Base-by-base conservation (phyloP, 1,139 yeast species). In the Yamadazyma sp. region DNA sequence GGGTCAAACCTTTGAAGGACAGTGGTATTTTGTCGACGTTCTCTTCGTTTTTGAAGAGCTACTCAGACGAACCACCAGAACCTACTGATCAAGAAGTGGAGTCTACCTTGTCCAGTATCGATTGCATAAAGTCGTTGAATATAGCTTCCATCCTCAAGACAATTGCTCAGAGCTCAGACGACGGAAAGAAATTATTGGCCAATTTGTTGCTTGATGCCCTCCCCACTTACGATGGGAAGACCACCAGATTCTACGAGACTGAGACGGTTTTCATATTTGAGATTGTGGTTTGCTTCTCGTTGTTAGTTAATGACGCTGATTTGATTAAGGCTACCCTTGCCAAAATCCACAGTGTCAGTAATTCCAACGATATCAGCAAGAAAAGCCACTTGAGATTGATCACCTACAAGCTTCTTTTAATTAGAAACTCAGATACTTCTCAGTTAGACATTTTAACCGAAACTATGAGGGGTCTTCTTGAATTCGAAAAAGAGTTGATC, bases 11-110 rank as follows among this genome's bases (percentile, higher is more conserved):
- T 0, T 72, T 78, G 18, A 85, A 80, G 51, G 95, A 82, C 28
- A 72, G 76, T 8, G 88, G 97, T 2, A 57, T 94, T 17, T 77
- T 94, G 42, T 86, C 96, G 1, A 86, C 97, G 0, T 82, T 94
- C 50, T 89, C 97, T 1, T 88, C 96, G 0, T 90, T 89, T 53
- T 74, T 94, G 59, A 86, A 94, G 48, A 94, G 97, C 12, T 80
- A 84, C 43, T 72, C 85, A 0, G 97, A 89, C 50, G 95, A 86
- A 29, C 82, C 87, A 2, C 84, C 86, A 6, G 97, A 90, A 57
- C 98, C 98, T 3, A 78, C 94, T 1, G 95, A 86, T 41, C 95
- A 86, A 51, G 97, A 90, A 52, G 82, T 94, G 35, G 96, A 89
- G 45, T 77, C 88, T 2, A 86, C 97, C 0, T 61, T 85, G 17